Evolutionary conservation across 768 basidiomycete genomes (phyloP), one percentile per base, ranked within the genome.

Genomic region (Mycena leptocephala): DNA sequence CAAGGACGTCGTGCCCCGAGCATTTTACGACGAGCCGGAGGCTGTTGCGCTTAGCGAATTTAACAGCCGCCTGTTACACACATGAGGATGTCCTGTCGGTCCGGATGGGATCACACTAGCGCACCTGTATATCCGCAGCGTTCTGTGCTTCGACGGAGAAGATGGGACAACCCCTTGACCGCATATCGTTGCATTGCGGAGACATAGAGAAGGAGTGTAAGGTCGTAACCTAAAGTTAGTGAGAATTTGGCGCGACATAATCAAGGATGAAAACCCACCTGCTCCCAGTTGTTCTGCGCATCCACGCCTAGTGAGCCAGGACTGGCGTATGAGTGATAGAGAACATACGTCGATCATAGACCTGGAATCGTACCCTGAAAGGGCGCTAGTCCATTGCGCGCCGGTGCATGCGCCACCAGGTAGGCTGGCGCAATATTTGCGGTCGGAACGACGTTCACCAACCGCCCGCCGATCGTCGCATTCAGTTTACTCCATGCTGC

Each of bases 1-100:
- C 85, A 24, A 86, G 78, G 69, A 66, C 81, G 66, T 86, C 85
- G 64, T 86, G 85, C 9, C 85, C 85, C 28, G 81, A 81, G 22
- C 81, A 79, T 74, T 84, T 85, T 77, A 86, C 78, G 14, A 76
- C 81, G 9, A 53, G 51, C 51, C 51, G 22, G 51, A 53, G 51
- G n/a, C 26, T 53, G n/a, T 53, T 53, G 51, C n/a, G n/a, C 11
- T 24, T 24, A 26, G 51, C 51, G 14, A 53, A 53, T 53, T 24
- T 53, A 24, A 86, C 79, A 24, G 82, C 83, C 7, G 77, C 78
- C 83, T 84, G 61, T 62, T 70, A 43, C 41, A 28, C n/a, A 58
- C 43, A 18, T 72, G 39, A 2, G 37, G 55, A 62, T 16, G 43
- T 62, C 33, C 51, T 10, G 11, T 53, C 13, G 24, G 11, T n/a